These are phyloP conservation scores for Penicillium glabrum DNA, from an alignment of 2,329 filamentous ascomycete genomes.

Conservation along the genomic window DNA sequence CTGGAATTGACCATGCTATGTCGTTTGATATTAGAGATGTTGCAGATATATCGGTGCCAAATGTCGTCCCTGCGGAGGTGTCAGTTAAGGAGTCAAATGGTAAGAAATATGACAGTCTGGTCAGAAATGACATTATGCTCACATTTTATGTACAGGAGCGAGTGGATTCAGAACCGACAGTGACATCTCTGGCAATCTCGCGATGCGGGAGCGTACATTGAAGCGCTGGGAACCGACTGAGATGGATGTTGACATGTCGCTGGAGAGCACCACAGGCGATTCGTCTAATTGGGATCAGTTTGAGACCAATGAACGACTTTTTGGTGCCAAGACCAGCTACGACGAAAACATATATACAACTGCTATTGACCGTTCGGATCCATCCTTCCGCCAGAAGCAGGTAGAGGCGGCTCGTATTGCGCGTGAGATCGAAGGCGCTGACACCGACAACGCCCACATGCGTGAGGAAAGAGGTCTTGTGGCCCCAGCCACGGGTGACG, in stretches of 20 bases:
- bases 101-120: conserved; percentile 31
- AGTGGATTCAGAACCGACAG: conserved; percentile 79
- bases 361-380: conserved; percentile 78
- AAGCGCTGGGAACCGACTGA: conserved; percentile 79
- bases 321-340: conserved; percentile 86
- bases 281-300: conserved; percentile 84
- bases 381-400: conserved; percentile 74
- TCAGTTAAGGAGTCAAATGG: conserved; percentile 58
- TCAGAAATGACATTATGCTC: background rate
- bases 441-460: conserved; percentile 74
- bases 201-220: conserved; percentile 70
- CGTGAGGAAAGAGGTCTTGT: conserved; percentile 82
- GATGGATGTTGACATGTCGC: conserved; percentile 63
- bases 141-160: conserved; percentile 52
- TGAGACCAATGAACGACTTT: conserved; percentile 80
- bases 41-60: conserved; percentile 55
- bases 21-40: conserved; percentile 63
- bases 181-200: conserved; percentile 76
- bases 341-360: conserved; percentile 96
- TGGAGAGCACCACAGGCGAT: conserved; percentile 59
- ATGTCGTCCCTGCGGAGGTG: conserved; percentile 54
- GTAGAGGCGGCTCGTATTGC: conserved; percentile 81
- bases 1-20: conserved; percentile 53
- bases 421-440: conserved; percentile 80
- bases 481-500: conserved; percentile 62